A percentile compares a stretch with the other conserved stretches of the same genome.
phyloP scores from a whole-genome alignment of 1,139 yeast species.

The Geotrichum europaeum region DNA sequence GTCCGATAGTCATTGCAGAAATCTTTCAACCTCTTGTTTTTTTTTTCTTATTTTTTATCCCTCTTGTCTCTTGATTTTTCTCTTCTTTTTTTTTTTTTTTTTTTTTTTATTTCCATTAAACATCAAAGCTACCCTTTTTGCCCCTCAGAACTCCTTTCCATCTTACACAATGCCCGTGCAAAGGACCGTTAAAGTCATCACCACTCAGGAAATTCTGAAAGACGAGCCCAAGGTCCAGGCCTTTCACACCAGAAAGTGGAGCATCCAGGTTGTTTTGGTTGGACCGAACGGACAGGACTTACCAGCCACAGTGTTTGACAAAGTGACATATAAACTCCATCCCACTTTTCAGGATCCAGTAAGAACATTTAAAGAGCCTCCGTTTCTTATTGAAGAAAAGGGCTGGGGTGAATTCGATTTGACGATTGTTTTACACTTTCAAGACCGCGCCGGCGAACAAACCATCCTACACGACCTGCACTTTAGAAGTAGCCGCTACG shows the following conservation, averaged over 20 bases:
- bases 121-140: not conserved
- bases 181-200: slow-evolving; percentile 83
- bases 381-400: slow-evolving; percentile 86
- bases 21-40: not conserved
- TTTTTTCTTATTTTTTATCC: not conserved
- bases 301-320: slow-evolving; percentile 85
- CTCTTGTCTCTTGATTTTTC: slow-evolving; percentile 1
- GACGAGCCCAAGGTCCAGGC: slow-evolving; percentile 84
- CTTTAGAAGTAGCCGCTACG: slow-evolving; percentile 70
- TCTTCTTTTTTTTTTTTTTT: not conserved
- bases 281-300: slow-evolving; percentile 77
- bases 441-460: slow-evolving; percentile 85
- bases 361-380: slow-evolving; percentile 71
- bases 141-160: not conserved
- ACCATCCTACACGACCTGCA: slow-evolving; percentile 85
- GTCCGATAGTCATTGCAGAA: not conserved
- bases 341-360: slow-evolving; percentile 92
- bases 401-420: slow-evolving; percentile 99
- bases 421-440: slow-evolving; percentile 67
- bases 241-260: slow-evolving; percentile 96
- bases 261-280: slow-evolving; percentile 65
- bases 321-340: slow-evolving; percentile 87
- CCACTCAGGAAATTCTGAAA: slow-evolving; percentile 75
- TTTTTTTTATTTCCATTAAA: not conserved
- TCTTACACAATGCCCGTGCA: slow-evolving; percentile 44